Evolutionary conservation across 2,329 filamentous ascomycete species (phyloP).

Genomic region (Ceratocystis smalleyi): DNA sequence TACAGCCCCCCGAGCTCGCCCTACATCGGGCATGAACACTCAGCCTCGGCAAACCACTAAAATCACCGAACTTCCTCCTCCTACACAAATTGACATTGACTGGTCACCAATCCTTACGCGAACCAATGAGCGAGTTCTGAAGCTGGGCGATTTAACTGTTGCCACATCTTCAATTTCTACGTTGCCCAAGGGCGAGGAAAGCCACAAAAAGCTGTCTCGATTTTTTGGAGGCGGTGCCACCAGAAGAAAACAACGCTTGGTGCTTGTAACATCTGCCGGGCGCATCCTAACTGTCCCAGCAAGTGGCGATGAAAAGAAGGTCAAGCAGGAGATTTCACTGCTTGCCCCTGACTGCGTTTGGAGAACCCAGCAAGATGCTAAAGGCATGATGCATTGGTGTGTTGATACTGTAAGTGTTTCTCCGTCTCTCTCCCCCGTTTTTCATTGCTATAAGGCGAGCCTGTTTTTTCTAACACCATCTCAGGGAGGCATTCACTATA

Average conservation of each 20-base stretch:
- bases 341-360: slow-evolving; percentile 60
- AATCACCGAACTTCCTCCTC: slow-evolving; percentile 91
- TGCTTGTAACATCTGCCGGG: slow-evolving; percentile 87
- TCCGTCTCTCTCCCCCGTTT: neutral
- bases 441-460: neutral
- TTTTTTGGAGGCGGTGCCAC: slow-evolving; percentile 85
- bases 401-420: slow-evolving; percentile 69
- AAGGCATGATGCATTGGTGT: slow-evolving; percentile 75
- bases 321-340: slow-evolving; percentile 83
- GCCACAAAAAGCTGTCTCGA: slow-evolving; percentile 75
- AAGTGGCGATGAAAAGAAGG: slow-evolving; percentile 88
- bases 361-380: slow-evolving; percentile 68
- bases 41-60: slow-evolving; percentile 53
- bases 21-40: slow-evolving; percentile 27
- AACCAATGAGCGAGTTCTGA: slow-evolving; percentile 84
- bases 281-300: slow-evolving; percentile 80
- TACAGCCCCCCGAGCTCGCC: slow-evolving; percentile 1
- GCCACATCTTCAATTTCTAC: slow-evolving; percentile 58
- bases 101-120: slow-evolving; percentile 92
- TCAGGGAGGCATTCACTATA: slow-evolving; percentile 75
- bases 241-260: slow-evolving; percentile 83
- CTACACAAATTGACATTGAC: slow-evolving; percentile 90
- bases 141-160: slow-evolving; percentile 81
- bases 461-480: slow-evolving; percentile 5
- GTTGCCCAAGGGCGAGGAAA: slow-evolving; percentile 54